A percentile compares a stretch with the other conserved stretches of the same genome.
Conservation (phyloP, 1,139 yeast species). For the Magnusiomyces magnusii region DNA sequence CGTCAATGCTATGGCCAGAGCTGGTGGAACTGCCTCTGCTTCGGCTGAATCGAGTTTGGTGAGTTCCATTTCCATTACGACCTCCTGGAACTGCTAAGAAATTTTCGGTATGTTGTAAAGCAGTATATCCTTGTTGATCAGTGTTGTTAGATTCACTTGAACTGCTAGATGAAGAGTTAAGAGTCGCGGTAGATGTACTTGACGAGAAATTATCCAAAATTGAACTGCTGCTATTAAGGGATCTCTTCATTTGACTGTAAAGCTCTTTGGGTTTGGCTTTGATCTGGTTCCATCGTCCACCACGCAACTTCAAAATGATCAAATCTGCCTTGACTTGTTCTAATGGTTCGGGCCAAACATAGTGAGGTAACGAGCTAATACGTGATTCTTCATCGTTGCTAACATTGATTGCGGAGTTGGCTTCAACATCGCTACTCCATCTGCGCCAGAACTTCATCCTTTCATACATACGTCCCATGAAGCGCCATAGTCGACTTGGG, state of each 20-base stretch:
- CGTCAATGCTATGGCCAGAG: slow-evolving; percentile 30
- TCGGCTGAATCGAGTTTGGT: not conserved
- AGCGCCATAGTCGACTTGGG: slow-evolving; percentile 54
- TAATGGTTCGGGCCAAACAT: slow-evolving; percentile 38
- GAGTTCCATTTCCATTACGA: not conserved
- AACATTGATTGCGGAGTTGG: not conserved
- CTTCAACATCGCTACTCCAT: slow-evolving; percentile 8
- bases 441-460: slow-evolving; percentile 9
- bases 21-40: slow-evolving; percentile 21
- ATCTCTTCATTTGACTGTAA: slow-evolving; percentile 25
- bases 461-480: slow-evolving; percentile 20
- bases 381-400: slow-evolving; percentile 17
- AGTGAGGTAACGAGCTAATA: slow-evolving; percentile 18
- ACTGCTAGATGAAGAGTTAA: not conserved
- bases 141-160: not conserved
- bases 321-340: slow-evolving; percentile 37
- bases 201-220: slow-evolving; percentile 15
- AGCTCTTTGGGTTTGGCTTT: slow-evolving; percentile 29
- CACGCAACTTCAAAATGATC: slow-evolving; percentile 34
- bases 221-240: slow-evolving; percentile 17
- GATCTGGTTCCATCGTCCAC: slow-evolving; percentile 35
- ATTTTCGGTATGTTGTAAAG: slow-evolving; percentile 17
- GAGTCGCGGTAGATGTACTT: not conserved
- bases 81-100: slow-evolving; percentile 25
- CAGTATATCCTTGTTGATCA: slow-evolving; percentile 4